These are phyloP conservation scores for Talaromyces thailandensis DNA, from an alignment of 495 filamentous ascomycete species.

Conservation along the genomic window DNA sequence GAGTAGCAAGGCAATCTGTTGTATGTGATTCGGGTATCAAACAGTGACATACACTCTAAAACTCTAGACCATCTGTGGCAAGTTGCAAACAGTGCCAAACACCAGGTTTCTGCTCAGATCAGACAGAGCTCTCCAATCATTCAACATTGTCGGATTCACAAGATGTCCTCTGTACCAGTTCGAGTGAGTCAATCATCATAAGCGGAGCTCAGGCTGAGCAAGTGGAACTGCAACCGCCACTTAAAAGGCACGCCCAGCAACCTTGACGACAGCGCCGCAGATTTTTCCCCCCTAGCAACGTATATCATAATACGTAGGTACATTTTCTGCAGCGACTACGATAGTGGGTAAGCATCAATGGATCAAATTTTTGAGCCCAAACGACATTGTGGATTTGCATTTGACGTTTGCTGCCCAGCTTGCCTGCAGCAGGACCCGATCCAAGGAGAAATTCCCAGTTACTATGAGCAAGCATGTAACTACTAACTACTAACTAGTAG, in stretches of 20 bases:
- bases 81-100: background rate
- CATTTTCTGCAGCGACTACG: background rate
- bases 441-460: background rate
- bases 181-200: background rate
- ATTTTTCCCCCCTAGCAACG: background rate
- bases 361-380: background rate
- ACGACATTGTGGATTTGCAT: background rate
- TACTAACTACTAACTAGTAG: background rate
- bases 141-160: background rate
- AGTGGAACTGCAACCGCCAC: constrained; percentile 7
- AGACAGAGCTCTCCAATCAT: background rate
- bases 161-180: background rate
- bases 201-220: background rate
- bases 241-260: background rate
- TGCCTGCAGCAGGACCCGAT: background rate
- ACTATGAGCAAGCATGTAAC: background rate
- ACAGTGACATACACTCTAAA: background rate
- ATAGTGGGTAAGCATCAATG: background rate
- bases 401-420: background rate
- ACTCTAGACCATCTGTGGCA: background rate
- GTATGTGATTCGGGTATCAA: too few relatives aligned
- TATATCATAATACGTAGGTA: background rate
- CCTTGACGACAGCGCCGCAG: constrained; percentile 5
- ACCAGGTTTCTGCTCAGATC: background rate
- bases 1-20: background rate